Evolutionary conservation across 495 filamentous ascomycete species (phyloP), one percentile per base, ranked within the genome.

Genomic region (Aspergillus sclerotiicarbonarius): DNA sequence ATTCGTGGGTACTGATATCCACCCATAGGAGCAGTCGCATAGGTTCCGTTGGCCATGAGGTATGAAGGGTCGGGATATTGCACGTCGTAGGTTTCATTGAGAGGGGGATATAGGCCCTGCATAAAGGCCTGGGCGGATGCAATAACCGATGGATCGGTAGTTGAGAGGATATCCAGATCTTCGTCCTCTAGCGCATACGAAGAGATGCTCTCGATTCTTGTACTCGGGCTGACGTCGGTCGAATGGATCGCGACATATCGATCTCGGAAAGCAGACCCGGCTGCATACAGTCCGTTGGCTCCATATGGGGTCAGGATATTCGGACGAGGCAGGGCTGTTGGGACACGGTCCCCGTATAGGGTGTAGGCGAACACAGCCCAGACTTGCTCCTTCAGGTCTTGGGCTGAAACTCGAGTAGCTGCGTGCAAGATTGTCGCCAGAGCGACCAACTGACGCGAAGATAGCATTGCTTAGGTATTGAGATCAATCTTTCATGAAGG

Each of bases 81-180:
- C 62, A 31, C 25, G 18, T 30, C 44, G 46, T 71, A 75, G 48
- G 79, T 76, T 20, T 72, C 64, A 18, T 76, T 71, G 47, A 82
- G 76, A 3, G 91, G 89, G 15, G 90, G 90, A 65, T 95, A 96
- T 8, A 95, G 75, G 8, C 87, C 90, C 73, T 92, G 89, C 65
- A 93, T 78, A 65, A 93, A 95, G 6, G 84, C 88, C 62, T 86
- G 78, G 1, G 87, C 88, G 5, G 88, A 88, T 18, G 76, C 83
- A 49, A 79, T 67, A 15, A 78, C 73, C 53, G 77, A 77, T 46
- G 81, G 73, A 54, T 83, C 70, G 35, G 80, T 73, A 8, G 72
- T 71, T 0, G 80, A 67, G n/a, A 73, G 51, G 37, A 83, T 68
- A 19, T 73, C 64, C 19, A 85, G 58, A 44, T 85, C 71, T 9